Evolutionary conservation across 345 rosid species (phyloP).

Genomic region (Eucalyptus microcorys): DNA sequence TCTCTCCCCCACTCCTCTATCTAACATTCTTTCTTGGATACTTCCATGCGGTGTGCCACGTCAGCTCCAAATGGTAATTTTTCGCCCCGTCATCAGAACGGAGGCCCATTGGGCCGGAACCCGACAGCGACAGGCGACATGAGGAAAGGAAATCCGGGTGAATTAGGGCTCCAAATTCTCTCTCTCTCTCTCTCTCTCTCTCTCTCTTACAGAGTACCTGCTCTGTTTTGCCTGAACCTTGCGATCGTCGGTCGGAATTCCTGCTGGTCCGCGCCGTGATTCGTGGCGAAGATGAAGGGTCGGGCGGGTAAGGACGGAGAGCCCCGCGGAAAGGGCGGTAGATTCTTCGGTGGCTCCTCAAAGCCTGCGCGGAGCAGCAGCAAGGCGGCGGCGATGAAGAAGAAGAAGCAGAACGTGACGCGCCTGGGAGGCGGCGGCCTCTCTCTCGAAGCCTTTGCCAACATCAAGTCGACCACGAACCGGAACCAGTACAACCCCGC

Average conservation of each 20-base stretch:
- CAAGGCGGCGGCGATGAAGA: constrained; percentile 4
- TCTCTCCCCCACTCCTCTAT: not conserved
- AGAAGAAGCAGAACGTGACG: constrained; percentile 46
- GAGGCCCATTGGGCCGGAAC: not conserved
- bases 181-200: not conserved
- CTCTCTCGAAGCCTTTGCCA: constrained; percentile 74
- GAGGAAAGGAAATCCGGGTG: not conserved
- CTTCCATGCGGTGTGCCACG: not conserved
- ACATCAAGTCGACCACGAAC: constrained; percentile 29
- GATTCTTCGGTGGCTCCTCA: not conserved
- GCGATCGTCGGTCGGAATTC: not conserved
- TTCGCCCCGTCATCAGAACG: not conserved
- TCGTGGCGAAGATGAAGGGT: constrained; percentile 19
- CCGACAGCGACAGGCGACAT: too few species aligned
- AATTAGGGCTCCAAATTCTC: not conserved
- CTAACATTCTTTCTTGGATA: not conserved
- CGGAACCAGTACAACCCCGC: constrained; percentile 47
- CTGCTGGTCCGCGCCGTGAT: not conserved
- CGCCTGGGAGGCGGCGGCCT: constrained; percentile 79
- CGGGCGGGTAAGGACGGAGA: not conserved
- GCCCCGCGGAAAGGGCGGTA: not conserved
- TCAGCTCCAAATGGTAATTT: not conserved
- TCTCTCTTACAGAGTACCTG: not conserved
- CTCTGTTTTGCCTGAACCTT: not conserved
- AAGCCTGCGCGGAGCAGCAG: not conserved